A percentile compares a stretch with the other conserved stretches of the same genome.
Evolutionary conservation across 192 early-diverging fungal genomes (phyloP).

Genomic region (Umbelopsis isabellina): DNA sequence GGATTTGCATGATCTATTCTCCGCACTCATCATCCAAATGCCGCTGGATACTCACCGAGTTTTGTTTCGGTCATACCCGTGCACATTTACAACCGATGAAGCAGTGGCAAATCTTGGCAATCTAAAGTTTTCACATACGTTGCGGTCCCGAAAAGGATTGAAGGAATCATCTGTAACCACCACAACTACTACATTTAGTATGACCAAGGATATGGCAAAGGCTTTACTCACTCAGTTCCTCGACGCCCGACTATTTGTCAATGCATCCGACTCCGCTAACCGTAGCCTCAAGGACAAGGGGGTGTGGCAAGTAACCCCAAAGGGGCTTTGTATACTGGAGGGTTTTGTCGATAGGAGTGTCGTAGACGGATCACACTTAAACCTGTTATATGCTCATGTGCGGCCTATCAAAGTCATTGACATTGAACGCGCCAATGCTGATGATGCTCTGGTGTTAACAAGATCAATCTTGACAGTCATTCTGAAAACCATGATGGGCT

Average conservation of each 20-base stretch:
- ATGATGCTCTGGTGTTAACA: constrained; percentile 48
- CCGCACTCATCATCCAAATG: constrained; percentile 52
- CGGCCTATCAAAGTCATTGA: constrained; percentile 14
- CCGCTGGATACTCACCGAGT: constrained; percentile 52
- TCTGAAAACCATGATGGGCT: constrained; percentile 50
- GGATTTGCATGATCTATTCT: constrained; percentile 60
- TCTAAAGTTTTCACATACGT: constrained; percentile 53
- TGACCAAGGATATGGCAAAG: constrained; percentile 53
- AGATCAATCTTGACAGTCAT: constrained; percentile 40
- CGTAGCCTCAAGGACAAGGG: constrained; percentile 50
- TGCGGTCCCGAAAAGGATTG: constrained; percentile 48
- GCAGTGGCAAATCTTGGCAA: constrained; percentile 47
- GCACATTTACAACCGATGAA: constrained; percentile 59
- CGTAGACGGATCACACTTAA: constrained; percentile 40
- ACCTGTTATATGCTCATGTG: constrained; percentile 1
- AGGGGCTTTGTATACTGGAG: constrained; percentile 53
- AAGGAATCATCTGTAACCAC: constrained; percentile 32
- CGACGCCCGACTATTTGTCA: constrained; percentile 52
- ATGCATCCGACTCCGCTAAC: constrained; percentile 44
- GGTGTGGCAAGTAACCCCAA: constrained; percentile 49
- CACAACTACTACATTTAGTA: constrained; percentile 60
- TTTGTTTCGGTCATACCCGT: constrained; percentile 53
- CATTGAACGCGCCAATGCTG: constrained; percentile 36
- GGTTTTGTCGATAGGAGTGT: constrained; percentile 50
- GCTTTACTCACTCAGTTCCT: constrained; percentile 57